phyloP scores from a whole-genome alignment of 352 stramenopile species.

The Phytopythium chamaehyphon region DNA sequence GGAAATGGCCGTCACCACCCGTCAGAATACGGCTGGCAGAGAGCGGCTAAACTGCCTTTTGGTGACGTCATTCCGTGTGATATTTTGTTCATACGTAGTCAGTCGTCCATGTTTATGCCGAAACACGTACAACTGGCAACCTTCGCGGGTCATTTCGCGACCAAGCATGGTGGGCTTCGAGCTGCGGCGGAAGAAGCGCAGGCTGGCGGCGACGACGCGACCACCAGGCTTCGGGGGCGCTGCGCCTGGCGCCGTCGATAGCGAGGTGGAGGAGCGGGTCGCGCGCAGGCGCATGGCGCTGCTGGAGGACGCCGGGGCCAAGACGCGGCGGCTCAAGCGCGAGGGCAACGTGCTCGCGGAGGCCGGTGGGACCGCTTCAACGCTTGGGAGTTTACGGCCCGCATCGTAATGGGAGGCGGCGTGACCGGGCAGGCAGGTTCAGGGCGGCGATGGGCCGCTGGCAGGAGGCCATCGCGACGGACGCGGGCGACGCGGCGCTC shows the following conservation, averaged over 20 bases:
- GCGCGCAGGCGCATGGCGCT: constrained; percentile 19
- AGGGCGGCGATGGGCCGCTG: constrained; percentile 61
- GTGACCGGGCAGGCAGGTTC: constrained; percentile 33
- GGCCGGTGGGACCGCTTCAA: too few species aligned
- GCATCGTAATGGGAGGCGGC: not conserved
- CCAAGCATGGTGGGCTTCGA: constrained; percentile 22
- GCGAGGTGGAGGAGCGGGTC: constrained; percentile 2
- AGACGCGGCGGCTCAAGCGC: constrained; percentile 59
- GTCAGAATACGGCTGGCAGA: too few species aligned
- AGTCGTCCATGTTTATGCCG: not conserved
- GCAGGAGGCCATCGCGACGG: constrained; percentile 48
- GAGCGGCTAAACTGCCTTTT: too few species aligned
- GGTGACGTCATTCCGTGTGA: too few species aligned
- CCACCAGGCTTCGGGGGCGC: not conserved
- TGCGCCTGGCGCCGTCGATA: constrained; percentile 8
- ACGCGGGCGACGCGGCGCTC: constrained; percentile 39
- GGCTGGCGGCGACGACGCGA: constrained; percentile 8
- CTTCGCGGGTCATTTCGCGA: constrained; percentile 1
- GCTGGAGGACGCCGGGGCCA: constrained; percentile 54
- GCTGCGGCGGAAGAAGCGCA: constrained; percentile 31
- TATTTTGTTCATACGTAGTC: too few species aligned
- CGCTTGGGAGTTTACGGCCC: too few species aligned
- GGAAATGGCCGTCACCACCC: too few species aligned
- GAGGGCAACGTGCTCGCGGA: constrained; percentile 79
- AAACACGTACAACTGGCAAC: not conserved